phyloP scores from a whole-genome alignment of 345 rosid species.

The Citrus trifoliata region DNA sequence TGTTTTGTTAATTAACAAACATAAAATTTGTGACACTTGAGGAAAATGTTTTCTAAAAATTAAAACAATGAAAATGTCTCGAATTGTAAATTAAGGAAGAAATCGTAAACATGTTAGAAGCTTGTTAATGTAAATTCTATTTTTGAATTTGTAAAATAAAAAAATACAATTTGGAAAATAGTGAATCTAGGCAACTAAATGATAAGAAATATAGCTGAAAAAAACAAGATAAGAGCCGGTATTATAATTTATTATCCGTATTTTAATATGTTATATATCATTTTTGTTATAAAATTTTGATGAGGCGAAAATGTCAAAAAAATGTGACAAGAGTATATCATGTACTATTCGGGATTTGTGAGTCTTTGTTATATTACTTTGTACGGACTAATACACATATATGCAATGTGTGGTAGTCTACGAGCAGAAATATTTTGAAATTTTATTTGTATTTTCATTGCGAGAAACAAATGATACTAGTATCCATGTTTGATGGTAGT shows the following conservation, averaged over 20 bases:
- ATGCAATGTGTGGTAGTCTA: not conserved
- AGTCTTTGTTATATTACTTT: not conserved
- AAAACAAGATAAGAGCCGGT: not conserved
- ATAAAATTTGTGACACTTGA: not conserved
- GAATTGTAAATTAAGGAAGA: not conserved
- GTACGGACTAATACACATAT: not conserved
- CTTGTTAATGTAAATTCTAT: not conserved
- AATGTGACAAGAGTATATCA: not conserved
- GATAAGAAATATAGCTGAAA: not conserved
- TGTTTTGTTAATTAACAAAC: not conserved
- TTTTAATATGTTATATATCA: too few species aligned
- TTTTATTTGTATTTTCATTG: not conserved
- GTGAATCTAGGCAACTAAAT: not conserved
- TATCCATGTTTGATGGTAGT: slow-evolving; percentile 5
- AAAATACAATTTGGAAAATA: not conserved
- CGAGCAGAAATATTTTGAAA: not conserved
- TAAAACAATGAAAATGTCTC: not conserved
- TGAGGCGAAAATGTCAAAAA: not conserved
- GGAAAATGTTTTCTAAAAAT: not conserved
- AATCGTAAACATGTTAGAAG: not conserved
- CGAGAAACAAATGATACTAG: not conserved
- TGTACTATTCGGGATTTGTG: not conserved
- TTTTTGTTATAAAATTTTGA: not conserved
- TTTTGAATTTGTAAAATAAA: not conserved
- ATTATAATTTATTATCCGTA: not conserved